These are phyloP conservation scores for Aegilops speltoides DNA, from an alignment of 176 grass and related monocot species.

Conservation along the genomic window DNA sequence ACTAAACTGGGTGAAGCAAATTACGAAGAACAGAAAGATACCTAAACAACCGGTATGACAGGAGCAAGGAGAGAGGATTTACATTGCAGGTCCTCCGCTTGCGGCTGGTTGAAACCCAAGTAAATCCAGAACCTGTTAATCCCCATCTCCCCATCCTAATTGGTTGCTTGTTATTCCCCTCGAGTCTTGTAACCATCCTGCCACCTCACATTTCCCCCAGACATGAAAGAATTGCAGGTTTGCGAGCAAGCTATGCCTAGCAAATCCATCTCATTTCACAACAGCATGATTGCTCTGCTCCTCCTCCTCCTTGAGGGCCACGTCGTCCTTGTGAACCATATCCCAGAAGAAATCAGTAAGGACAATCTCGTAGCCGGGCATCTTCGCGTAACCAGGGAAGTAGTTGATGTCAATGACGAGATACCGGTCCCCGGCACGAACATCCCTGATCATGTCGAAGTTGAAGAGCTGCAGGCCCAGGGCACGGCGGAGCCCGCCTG, in stretches of 20 bases:
- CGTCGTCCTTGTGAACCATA: conserved; percentile 55
- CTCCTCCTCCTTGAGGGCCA: conserved; percentile 11
- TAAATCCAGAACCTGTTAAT: neutral
- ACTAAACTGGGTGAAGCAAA: conserved; percentile 48
- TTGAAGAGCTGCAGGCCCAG: conserved; percentile 86
- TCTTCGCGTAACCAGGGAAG: conserved; percentile 90
- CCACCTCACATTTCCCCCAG: conserved; percentile 21
- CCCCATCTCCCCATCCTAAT: conserved; percentile 25
- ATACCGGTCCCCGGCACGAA: conserved; percentile 63
- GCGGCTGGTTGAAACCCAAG: conserved; percentile 28
- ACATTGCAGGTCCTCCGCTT: conserved; percentile 30
- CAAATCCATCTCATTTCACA: conserved; percentile 39
- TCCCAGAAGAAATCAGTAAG: conserved; percentile 79
- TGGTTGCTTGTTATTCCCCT: conserved; percentile 26
- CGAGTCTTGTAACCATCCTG: conserved; percentile 19
- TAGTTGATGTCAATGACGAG: conserved; percentile 97
- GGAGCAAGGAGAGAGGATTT: conserved; percentile 53
- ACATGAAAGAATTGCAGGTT: conserved; percentile 30
- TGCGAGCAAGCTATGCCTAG: neutral
- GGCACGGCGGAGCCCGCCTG: conserved; percentile 58
- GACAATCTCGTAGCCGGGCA: conserved; percentile 75
- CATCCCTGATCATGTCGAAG: conserved; percentile 89
- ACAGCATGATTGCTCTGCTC: neutral
- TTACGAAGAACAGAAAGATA: conserved; percentile 41
- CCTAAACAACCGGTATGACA: conserved; percentile 42